Evolutionary conservation across 345 rosid species (phyloP), one percentile per base, ranked within the genome.

Genomic region (Limnanthes douglasii): DNA sequence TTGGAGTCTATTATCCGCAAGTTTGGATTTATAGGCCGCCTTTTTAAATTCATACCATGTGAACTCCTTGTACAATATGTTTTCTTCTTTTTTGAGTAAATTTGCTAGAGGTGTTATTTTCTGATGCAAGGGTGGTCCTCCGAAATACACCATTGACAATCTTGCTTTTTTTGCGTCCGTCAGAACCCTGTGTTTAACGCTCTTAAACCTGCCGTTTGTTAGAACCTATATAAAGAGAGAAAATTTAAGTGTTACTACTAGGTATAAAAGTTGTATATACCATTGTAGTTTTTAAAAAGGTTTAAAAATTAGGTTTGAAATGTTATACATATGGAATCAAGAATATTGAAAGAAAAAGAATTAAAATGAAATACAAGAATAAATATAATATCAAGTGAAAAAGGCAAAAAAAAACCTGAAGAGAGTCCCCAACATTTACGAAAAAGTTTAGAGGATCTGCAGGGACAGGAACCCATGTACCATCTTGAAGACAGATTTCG

Each of bases 111-210:
- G 73, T 11, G 64, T 59, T 38, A 86, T 75, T 64, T 46, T 73
- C 39, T 69, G 73, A 14, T 8, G 40, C 51, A 67, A 33, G 2
- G 94, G 68, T 29, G 97, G 94, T 5, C 76, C 94, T 11, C 85
- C 97, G 36, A 86, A 86, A 18, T 64, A 86, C 13, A 86, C 71
- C 97, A 78, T 86, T 1, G 97, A 82, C 11, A 82, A 2, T 15
- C 94, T 86, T 10, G 97, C 57, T 13, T 50, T 60, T 39, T 6
- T 53, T 18, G 58, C 58, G 21, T 50, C 70, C 5, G 76, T 55
- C 35, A 86, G 11, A 16, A 86, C 97, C 37, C 97, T 67, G 21
- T 86, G 97, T 50, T 60, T 82, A 47, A 86, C 93, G 46, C 97
- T 86, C 29, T 29, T 73, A 40, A 86, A 65, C 59, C 72, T 69